phyloP scores from a whole-genome alignment of 108 stramenopile genomes.

The Pseudonitzschia multistriata region DNA sequence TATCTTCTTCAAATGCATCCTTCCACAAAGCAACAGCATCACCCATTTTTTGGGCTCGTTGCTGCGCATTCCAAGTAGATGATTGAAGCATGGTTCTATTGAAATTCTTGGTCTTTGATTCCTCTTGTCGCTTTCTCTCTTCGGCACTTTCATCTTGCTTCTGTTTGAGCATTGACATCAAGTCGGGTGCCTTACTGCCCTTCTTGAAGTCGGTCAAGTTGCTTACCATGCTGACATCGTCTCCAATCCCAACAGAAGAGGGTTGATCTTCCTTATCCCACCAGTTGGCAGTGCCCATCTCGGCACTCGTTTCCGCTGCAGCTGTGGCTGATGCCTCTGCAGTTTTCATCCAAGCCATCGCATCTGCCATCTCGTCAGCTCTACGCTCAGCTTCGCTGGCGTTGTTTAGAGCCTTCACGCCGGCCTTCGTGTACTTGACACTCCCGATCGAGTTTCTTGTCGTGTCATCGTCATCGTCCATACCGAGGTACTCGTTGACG shows the following conservation, averaged over 20 bases:
- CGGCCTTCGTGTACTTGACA: constrained; percentile 27
- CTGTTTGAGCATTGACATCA: constrained; percentile 39
- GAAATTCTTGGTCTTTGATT: background rate
- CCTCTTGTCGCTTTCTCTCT: constrained; percentile 3
- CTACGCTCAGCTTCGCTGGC: constrained; percentile 31
- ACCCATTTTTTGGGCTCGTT: constrained; percentile 35
- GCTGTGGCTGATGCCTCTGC: constrained; percentile 15
- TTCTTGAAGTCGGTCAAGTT: constrained; percentile 25
- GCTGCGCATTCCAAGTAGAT: background rate
- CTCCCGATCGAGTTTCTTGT: constrained; percentile 21
- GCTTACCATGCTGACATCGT: constrained; percentile 29
- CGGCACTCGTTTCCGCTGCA: constrained; percentile 4
- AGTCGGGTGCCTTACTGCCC: constrained; percentile 28
- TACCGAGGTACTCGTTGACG: constrained; percentile 9
- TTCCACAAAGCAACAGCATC: constrained; percentile 39
- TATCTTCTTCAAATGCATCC: constrained; percentile 7
- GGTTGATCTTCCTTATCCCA: constrained; percentile 29
- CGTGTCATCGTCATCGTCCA: constrained; percentile 22
- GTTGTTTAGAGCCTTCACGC: constrained; percentile 17
- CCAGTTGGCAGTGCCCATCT: constrained; percentile 30
- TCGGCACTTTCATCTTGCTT: constrained; percentile 33
- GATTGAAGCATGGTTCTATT: background rate
- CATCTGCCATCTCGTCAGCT: constrained; percentile 38
- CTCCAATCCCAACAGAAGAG: background rate
- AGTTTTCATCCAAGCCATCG: constrained; percentile 33